These are phyloP conservation scores for Macrocybe gigantea DNA, from an alignment of 768 basidiomycete genomes.

Conservation along the genomic window DNA sequence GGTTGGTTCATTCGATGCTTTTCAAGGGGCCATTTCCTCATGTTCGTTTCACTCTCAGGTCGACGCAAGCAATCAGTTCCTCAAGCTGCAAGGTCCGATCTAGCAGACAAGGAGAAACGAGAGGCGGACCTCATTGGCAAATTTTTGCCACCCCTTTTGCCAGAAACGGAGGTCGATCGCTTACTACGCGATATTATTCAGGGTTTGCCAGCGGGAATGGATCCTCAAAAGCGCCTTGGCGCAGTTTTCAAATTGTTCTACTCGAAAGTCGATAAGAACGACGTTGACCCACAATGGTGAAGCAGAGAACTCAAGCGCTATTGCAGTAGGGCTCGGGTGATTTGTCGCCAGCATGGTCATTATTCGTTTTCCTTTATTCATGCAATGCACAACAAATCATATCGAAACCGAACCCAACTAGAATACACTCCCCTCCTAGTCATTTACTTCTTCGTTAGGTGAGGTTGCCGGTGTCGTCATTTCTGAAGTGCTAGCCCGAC, in stretches of 20 bases:
- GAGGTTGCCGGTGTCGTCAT: no score
- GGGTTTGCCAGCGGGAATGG: constrained; percentile 16
- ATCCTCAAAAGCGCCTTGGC: constrained; percentile 35
- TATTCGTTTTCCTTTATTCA: no score
- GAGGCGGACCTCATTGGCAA: constrained; percentile 51
- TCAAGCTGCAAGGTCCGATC: constrained; percentile 52
- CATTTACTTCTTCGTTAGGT: no score
- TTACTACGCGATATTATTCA: constrained; percentile 38
- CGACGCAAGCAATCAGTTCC: constrained; percentile 54
- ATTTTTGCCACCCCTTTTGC: constrained; percentile 56
- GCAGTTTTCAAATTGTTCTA: constrained; percentile 62
- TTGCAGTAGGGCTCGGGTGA: constrained; percentile 9
- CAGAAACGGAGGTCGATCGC: constrained; percentile 49
- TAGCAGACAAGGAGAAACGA: constrained; percentile 53
- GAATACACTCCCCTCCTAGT: no score
- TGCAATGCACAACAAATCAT: no score
- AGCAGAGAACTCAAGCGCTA: constrained; percentile 38
- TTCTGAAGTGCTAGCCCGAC: no score
- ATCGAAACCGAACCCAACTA: no score
- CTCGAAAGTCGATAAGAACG: constrained; percentile 49
- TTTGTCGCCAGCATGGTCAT: no score
- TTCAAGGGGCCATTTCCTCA: constrained; percentile 1
- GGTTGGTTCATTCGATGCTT: constrained; percentile 33
- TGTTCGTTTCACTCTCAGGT: constrained; percentile 28
- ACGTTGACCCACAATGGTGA: constrained; percentile 56